phyloP scores from a whole-genome alignment of 2,329 filamentous ascomycete genomes.

The Cladobotryum mycophilum region DNA sequence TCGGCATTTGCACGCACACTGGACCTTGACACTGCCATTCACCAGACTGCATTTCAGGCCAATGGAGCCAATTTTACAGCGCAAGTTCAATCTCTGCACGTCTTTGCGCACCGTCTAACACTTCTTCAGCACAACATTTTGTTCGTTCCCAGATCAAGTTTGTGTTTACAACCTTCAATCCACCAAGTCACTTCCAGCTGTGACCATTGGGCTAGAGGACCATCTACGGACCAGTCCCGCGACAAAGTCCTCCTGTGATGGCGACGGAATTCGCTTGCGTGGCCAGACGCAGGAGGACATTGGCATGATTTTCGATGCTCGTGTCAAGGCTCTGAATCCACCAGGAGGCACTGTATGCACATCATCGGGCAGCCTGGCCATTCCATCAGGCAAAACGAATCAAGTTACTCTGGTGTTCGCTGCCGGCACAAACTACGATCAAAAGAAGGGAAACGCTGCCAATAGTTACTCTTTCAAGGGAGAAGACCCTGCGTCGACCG shows the following conservation, averaged over 20 bases:
- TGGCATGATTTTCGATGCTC: conserved; percentile 7
- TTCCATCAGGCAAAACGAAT: not conserved
- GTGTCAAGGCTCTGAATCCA: conserved; percentile 1
- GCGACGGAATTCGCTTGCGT: conserved; percentile 4
- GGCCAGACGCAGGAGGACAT: conserved; percentile 3
- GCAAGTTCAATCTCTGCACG: not conserved
- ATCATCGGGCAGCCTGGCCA: conserved; percentile 20
- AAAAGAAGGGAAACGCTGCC: conserved; percentile 39
- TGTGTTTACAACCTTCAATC: conserved; percentile 17
- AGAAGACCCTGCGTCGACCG: conserved; percentile 33
- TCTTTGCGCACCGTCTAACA: not conserved
- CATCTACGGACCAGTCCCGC: conserved; percentile 17
- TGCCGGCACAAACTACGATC: conserved; percentile 44
- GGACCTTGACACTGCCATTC: conserved; percentile 13
- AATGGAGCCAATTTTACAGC: conserved; percentile 15
- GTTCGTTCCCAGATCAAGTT: conserved; percentile 36
- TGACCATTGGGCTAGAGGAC: conserved; percentile 39
- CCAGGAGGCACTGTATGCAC: not conserved
- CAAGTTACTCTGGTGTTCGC: conserved; percentile 34
- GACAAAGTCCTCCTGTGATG: conserved; percentile 15
- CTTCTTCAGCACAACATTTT: conserved; percentile 26
- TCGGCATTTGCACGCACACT: conserved; percentile 9
- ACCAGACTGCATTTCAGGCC: conserved; percentile 4
- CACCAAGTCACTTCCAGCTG: conserved; percentile 27
- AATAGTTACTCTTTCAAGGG: conserved; percentile 43